Percentiles rank a stretch among this genome's conserved stretches.
phyloP scores from a whole-genome alignment of 2,329 filamentous ascomycete species.

The Chaetomium sp. region DNA sequence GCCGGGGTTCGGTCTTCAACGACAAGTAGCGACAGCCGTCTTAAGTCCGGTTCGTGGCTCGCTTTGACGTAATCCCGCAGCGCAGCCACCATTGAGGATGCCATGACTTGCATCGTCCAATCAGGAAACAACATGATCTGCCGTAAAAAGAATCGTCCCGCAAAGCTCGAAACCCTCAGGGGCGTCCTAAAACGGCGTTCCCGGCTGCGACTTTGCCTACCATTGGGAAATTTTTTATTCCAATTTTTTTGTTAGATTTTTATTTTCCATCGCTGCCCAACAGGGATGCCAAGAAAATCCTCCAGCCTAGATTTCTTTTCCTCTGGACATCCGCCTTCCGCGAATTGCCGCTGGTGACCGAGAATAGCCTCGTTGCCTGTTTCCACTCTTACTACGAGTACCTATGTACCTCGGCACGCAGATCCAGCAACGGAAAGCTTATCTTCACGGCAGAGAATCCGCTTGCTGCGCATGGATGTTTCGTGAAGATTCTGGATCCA shows the following conservation, averaged over 20 bases:
- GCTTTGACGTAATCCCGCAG: constrained; percentile 22
- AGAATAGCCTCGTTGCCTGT: constrained; percentile 12
- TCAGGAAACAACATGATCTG: constrained; percentile 3
- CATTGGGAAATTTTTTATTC: constrained; percentile 20
- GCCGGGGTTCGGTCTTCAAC: neutral
- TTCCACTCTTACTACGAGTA: constrained; percentile 1
- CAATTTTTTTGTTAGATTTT: neutral
- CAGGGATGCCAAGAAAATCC: neutral
- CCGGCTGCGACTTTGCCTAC: neutral
- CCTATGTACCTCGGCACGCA: constrained; percentile 22
- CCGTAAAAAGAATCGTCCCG: neutral
- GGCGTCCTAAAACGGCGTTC: neutral
- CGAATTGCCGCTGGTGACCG: constrained; percentile 22
- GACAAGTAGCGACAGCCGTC: constrained; percentile 7
- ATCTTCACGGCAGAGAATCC: constrained; percentile 10
- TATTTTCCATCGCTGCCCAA: constrained; percentile 18
- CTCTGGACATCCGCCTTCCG: constrained; percentile 5
- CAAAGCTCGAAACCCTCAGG: constrained; percentile 3
- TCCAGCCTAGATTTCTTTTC: neutral
- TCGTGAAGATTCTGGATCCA: constrained; percentile 23
- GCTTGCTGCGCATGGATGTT: constrained; percentile 17
- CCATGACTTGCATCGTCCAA: constrained; percentile 16
- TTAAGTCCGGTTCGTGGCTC: constrained; percentile 16
- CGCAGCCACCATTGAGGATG: constrained; percentile 11
- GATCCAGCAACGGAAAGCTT: constrained; percentile 20